Percentiles rank a stretch among this genome's conserved stretches.
phyloP scores from a whole-genome alignment of 768 basidiomycete genomes.

The Agrocybe praecox region DNA sequence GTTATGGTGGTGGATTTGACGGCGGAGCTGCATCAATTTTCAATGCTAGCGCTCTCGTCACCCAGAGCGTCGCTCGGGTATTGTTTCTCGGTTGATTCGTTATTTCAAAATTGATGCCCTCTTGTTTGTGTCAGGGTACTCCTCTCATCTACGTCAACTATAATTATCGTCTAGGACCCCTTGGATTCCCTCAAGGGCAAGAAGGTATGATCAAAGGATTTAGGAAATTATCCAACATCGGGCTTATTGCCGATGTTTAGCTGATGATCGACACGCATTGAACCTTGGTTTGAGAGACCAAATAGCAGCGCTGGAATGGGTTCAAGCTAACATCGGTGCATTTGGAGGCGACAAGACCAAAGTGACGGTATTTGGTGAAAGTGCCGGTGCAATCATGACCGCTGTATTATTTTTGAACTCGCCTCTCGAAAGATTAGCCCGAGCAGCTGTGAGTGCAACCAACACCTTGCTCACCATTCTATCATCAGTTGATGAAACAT shows the following conservation, averaged over 20 bases:
- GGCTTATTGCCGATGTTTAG: no score
- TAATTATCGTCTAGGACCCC: constrained; percentile 45
- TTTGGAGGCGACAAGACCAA: constrained; percentile 59
- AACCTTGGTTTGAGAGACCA: constrained; percentile 53
- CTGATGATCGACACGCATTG: constrained; percentile 35
- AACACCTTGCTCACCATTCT: not conserved
- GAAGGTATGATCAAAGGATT: constrained; percentile 24
- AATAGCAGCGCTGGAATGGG: constrained; percentile 49
- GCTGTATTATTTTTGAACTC: constrained; percentile 40
- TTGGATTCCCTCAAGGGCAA: constrained; percentile 45
- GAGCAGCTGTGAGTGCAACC: constrained; percentile 27
- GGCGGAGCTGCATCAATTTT: constrained; percentile 26
- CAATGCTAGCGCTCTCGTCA: constrained; percentile 36
- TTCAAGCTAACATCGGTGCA: constrained; percentile 56
- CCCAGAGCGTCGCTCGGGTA: constrained; percentile 38
- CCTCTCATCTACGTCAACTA: constrained; percentile 45
- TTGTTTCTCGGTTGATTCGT: constrained; percentile 2
- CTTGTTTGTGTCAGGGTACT: constrained; percentile 32
- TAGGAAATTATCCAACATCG: no score
- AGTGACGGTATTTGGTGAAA: constrained; percentile 54
- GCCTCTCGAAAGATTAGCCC: constrained; percentile 30
- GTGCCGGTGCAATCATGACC: constrained; percentile 53
- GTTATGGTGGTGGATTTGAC: constrained; percentile 37
- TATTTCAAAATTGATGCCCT: not conserved
- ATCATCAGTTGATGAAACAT: constrained; percentile 4